Evolutionary conservation across 306 rosid species (phyloP), one percentile per base, ranked within the genome.

Genomic region (Lathyrus sativus): DNA sequence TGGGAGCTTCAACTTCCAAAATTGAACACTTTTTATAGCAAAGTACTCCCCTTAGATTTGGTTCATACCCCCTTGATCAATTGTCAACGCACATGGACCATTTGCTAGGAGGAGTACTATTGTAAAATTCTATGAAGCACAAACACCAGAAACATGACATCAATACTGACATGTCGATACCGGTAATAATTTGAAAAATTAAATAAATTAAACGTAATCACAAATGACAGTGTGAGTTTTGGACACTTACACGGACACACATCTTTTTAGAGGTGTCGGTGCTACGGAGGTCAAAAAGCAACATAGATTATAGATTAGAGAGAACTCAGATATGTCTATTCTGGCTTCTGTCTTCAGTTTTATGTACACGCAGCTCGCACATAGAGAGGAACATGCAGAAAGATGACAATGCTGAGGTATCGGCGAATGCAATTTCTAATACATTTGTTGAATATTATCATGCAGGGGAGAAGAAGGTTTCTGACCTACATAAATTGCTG

Each of bases 401-500:
- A 44, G 37, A 45, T 9, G 73, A 17, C 31, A 48, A 4, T 37
- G 3, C 7, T 8, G 3, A 51, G 57, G 50, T 45, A 43, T 29
- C 12, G 31, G 14, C 29, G 43, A 49, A 19, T n/a, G 6, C 3
- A 66, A 15, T 49, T 67, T 77, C 76, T 80, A 28, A 80, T 67
- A 73, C 68, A 15, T 53, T 24, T 67, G 57, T 70, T 38, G 35
- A 70, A 13, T 74, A 39, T 79, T 43, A 73, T 10, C 33, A 68
- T 82, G 95, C 95, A 87, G 98, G 84, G 83, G 81, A 87, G 76
- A 69, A 87, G 45, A 84, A 87, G 81, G 84, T 63, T 89, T 64
- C 82, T 85, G 76, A 85, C 98, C 79, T 87, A 85, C 89, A 81
- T 89, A 59, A 87, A 89, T 54, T 87, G 95, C 71, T 89, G 96